phyloP scores from a whole-genome alignment of 2,329 filamentous ascomycete species.

The Colletotrichum sp. region DNA sequence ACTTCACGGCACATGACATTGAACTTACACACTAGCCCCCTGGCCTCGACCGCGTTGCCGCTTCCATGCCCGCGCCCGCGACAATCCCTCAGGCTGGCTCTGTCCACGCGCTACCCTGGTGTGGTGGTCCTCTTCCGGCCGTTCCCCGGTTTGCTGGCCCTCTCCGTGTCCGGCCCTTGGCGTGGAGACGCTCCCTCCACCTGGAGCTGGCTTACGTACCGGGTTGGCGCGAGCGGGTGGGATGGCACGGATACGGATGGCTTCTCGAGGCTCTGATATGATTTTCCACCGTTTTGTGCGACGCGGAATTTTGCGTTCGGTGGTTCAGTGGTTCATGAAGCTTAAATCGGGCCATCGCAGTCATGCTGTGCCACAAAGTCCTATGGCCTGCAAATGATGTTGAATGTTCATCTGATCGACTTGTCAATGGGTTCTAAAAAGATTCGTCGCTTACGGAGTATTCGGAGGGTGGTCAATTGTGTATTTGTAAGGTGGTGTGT shows the following conservation, averaged over 20 bases:
- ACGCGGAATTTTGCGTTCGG: neutral
- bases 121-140: neutral
- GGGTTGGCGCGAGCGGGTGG: neutral
- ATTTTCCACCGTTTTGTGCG: neutral
- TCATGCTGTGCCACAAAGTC: neutral
- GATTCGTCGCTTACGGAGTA: neutral
- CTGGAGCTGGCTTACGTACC: neutral
- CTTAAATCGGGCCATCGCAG: neutral
- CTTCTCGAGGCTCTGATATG: neutral
- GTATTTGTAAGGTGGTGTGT: neutral
- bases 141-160: conserved; percentile 16
- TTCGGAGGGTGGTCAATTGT: neutral
- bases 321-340: neutral
- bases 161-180: conserved; percentile 6
- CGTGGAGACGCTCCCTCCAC: conserved; percentile 11
- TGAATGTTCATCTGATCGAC: neutral
- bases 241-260: neutral
- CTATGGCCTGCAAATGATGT: neutral
- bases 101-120: conserved; percentile 11
- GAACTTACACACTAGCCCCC: conserved; percentile 1
- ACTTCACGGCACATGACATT: conserved; percentile 16
- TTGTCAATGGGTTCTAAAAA: neutral
- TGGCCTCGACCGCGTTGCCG: neutral
- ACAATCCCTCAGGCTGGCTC: neutral
- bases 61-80: neutral